Evolutionary conservation across 176 grass and related monocot genomes (phyloP).

Genomic region (Triticum monococcum): DNA sequence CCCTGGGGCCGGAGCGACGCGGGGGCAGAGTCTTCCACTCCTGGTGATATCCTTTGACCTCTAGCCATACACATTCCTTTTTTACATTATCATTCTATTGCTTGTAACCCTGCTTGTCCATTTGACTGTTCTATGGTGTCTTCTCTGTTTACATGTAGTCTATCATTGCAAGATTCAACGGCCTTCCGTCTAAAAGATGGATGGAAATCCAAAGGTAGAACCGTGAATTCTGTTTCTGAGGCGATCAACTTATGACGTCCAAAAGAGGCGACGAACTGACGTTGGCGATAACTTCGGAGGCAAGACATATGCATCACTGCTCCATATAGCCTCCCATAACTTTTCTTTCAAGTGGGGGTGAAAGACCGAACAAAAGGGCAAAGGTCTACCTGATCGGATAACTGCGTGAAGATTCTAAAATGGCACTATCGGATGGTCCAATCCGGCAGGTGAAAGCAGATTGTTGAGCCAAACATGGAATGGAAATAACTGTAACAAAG

Average conservation of each 20-base stretch:
- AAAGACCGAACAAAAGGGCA: slow-evolving; percentile 21
- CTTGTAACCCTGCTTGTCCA: not conserved
- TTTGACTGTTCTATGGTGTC: not conserved
- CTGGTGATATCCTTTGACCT: too few relatives aligned
- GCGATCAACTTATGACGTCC: not conserved
- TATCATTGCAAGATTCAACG: not conserved
- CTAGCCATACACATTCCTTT: too few relatives aligned
- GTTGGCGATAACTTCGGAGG: slow-evolving; percentile 46
- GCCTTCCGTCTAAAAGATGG: too few relatives aligned
- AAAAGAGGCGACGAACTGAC: not conserved
- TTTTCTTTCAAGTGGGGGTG: slow-evolving; percentile 24
- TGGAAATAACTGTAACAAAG: slow-evolving; percentile 26
- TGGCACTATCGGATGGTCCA: slow-evolving; percentile 14
- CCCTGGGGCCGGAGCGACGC: too few relatives aligned
- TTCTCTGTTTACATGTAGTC: not conserved
- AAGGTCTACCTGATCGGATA: slow-evolving; percentile 47
- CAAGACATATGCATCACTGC: slow-evolving; percentile 29
- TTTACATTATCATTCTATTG: too few relatives aligned
- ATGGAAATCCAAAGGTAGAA: not conserved
- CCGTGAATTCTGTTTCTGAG: not conserved
- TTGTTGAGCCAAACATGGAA: slow-evolving; percentile 35
- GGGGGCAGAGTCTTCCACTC: too few relatives aligned
- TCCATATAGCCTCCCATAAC: not conserved
- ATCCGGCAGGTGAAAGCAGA: slow-evolving; percentile 19
- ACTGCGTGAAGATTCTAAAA: slow-evolving; percentile 38